Conservation (phyloP, 2,329 filamentous ascomycete genomes). For the Davidsoniella australis region DNA sequence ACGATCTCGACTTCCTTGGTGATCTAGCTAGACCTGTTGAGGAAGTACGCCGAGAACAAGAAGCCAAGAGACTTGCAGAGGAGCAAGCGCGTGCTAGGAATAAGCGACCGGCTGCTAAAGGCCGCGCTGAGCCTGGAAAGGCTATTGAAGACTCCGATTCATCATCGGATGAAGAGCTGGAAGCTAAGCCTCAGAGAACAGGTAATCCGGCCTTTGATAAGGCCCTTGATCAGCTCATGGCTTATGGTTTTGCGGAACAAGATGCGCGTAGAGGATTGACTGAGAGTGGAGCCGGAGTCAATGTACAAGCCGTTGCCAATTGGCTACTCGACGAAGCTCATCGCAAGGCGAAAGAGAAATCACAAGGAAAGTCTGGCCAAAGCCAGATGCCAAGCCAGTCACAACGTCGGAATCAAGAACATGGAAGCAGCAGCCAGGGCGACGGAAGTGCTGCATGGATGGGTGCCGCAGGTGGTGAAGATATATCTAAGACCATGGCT, state of each 20-base stretch:
- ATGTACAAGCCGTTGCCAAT: conserved; percentile 74
- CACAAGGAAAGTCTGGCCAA: conserved; percentile 27
- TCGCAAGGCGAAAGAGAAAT: conserved; percentile 59
- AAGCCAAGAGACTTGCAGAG: conserved; percentile 5
- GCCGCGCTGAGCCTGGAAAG: conserved; percentile 33
- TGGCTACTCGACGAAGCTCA: conserved; percentile 88
- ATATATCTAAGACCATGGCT: conserved; percentile 65
- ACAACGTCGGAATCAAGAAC: conserved; percentile 14
- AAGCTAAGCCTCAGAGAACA: conserved; percentile 17
- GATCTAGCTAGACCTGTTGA: conserved; percentile 48
- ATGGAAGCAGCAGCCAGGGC: conserved; percentile 5
- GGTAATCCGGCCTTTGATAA: conserved; percentile 37
- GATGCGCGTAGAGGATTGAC: conserved; percentile 66
- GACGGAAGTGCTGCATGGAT: conserved; percentile 40
- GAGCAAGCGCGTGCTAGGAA: conserved; percentile 15
- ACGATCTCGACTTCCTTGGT: conserved; percentile 49
- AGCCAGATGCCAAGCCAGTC: conserved; percentile 12
- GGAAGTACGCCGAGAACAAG: conserved; percentile 35
- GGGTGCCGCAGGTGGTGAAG: conserved; percentile 39
- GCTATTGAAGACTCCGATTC: conserved; percentile 35
- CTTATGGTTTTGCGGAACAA: conserved; percentile 83
- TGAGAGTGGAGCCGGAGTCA: conserved; percentile 60
- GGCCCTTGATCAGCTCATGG: conserved; percentile 73
- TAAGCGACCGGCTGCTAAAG: conserved; percentile 17
- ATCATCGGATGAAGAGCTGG: conserved; percentile 28